A percentile compares a stretch with the other conserved stretches of the same genome.
These are phyloP conservation scores for Drechslerella dactyloides DNA, from an alignment of 2,329 filamentous ascomycete species.

Conservation along the genomic window DNA sequence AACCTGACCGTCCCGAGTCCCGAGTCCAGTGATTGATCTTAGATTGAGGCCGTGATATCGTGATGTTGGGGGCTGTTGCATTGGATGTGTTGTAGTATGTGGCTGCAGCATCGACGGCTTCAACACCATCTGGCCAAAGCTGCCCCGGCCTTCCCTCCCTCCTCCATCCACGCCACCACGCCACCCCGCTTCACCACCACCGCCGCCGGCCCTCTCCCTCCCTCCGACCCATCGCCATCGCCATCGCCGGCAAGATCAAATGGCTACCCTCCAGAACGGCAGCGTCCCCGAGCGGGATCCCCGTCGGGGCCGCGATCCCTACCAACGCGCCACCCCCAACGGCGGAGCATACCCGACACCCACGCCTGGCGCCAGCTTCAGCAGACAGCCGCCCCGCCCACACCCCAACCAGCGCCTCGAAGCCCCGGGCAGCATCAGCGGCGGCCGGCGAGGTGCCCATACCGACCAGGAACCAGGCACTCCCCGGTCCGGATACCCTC, in stretches of 20 bases:
- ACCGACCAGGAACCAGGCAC: background rate
- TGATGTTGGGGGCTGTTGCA: background rate
- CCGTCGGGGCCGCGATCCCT: conserved; percentile 46
- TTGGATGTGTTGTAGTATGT: background rate
- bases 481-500: background rate
- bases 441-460: background rate
- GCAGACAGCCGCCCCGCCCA: background rate
- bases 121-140: conserved; percentile 17
- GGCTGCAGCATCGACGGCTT: background rate
- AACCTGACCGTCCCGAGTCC: no score
- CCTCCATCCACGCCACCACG: conserved; percentile 11
- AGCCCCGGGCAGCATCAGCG: background rate
- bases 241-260: conserved; percentile 19
- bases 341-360: conserved; percentile 16
- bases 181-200: background rate
- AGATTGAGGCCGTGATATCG: no score
- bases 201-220: conserved; percentile 2
- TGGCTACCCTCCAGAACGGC: conserved; percentile 40
- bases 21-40: no score
- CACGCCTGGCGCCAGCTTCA: background rate
- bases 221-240: conserved; percentile 8
- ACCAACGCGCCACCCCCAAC: conserved; percentile 25
- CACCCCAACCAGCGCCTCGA: background rate
- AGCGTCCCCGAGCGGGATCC: conserved; percentile 42
- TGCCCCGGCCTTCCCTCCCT: background rate